These are phyloP conservation scores for Cladosporium austrohemisphaericum DNA, from an alignment of 2,329 filamentous ascomycete species.

Conservation along the genomic window DNA sequence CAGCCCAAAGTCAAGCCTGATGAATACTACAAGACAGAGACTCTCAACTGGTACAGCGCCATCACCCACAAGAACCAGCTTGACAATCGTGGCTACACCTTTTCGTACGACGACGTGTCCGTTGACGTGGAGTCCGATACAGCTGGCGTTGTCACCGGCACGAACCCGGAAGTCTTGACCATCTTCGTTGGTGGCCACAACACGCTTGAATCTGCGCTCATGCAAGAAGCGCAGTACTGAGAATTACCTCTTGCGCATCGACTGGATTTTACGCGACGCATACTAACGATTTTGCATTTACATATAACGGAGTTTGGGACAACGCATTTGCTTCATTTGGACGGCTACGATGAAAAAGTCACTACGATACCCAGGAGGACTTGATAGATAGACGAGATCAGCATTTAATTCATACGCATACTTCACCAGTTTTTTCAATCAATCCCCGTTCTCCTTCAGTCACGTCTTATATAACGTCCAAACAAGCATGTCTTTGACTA, in stretches of 20 bases:
- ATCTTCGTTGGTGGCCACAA: slow-evolving; percentile 43
- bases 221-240: slow-evolving; percentile 5
- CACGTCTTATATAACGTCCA: too few relatives aligned
- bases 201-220: neutral
- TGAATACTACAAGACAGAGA: slow-evolving; percentile 41
- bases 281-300: slow-evolving; percentile 8
- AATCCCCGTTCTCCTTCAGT: too few relatives aligned
- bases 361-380: too few relatives aligned
- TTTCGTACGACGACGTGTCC: slow-evolving; percentile 65
- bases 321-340: neutral
- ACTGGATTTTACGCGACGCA: neutral
- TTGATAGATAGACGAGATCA: too few relatives aligned
- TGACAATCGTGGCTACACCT: slow-evolving; percentile 59
- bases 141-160: slow-evolving; percentile 43
- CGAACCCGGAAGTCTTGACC: slow-evolving; percentile 39
- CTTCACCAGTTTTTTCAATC: too few relatives aligned
- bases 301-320: neutral
- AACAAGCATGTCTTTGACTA: too few relatives aligned
- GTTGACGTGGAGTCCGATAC: slow-evolving; percentile 51
- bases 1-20: slow-evolving; percentile 45
- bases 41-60: slow-evolving; percentile 43
- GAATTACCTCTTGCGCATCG: too few relatives aligned
- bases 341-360: neutral
- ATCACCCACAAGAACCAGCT: slow-evolving; percentile 56
- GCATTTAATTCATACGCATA: too few relatives aligned